Evolutionary conservation across 2,329 filamentous ascomycete species (phyloP).

Genomic region (Xylogone sp.): DNA sequence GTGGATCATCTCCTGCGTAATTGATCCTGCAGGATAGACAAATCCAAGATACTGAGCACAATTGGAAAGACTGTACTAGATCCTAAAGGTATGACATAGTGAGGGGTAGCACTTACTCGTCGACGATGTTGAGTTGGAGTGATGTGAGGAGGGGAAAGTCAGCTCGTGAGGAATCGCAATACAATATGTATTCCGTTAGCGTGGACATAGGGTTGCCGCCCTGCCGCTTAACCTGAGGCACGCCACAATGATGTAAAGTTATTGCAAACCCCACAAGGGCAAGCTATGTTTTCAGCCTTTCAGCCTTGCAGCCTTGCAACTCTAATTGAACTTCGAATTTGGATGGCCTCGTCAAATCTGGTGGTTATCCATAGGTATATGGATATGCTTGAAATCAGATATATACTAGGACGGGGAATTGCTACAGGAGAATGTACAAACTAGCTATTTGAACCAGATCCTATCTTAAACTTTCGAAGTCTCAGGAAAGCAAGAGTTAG

Average conservation of each 20-base stretch:
- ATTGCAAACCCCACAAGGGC: background rate
- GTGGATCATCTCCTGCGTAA: background rate
- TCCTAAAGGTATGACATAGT: background rate
- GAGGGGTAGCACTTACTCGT: background rate
- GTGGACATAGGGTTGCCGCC: slow-evolving; percentile 47
- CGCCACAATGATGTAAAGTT: background rate
- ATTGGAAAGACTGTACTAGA: background rate
- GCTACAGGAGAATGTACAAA: too few species aligned
- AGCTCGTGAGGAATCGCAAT: background rate
- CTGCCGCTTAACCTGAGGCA: slow-evolving; percentile 29
- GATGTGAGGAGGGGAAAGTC: background rate
- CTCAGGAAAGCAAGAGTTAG: too few species aligned
- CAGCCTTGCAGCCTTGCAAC: background rate
- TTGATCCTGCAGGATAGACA: background rate
- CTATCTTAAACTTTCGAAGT: too few species aligned
- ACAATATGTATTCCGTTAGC: slow-evolving; percentile 18
- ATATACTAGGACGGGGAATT: too few species aligned
- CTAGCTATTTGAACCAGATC: too few species aligned
- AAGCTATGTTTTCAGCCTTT: background rate
- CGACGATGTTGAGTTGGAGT: background rate
- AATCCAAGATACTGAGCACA: background rate
- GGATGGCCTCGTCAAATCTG: too few species aligned
- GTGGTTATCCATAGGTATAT: too few species aligned
- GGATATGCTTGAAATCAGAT: too few species aligned
- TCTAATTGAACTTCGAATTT: too few species aligned